Percentiles rank a stretch among this genome's conserved stretches.
phyloP scores from a whole-genome alignment of 192 early-diverging fungal genomes.

The Entomortierella chlamydospora region DNA sequence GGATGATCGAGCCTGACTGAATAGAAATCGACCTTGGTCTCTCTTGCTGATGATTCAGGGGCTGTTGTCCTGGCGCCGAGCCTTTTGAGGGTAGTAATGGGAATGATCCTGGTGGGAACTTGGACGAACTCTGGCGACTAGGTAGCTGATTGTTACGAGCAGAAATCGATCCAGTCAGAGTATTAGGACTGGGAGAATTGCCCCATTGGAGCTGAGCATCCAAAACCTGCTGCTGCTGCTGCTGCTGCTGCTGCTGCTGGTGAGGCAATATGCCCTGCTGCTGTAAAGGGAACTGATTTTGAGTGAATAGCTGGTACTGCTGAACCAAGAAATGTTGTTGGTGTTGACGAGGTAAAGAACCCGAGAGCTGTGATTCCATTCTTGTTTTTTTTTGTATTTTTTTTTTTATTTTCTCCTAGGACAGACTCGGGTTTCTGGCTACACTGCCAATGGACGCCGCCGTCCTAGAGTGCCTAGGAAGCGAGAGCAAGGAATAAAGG shows the following conservation, averaged over 20 bases:
- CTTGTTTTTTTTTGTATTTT: too few relatives aligned
- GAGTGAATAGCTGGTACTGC: conserved; percentile 9
- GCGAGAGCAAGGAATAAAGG: not conserved
- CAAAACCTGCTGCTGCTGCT: too few relatives aligned
- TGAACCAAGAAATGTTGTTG: not conserved
- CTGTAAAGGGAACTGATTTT: conserved; percentile 22
- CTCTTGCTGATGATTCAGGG: conserved; percentile 16
- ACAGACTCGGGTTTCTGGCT: not conserved
- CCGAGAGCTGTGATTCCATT: conserved; percentile 26
- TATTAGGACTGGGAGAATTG: not conserved
- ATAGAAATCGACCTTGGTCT: conserved; percentile 6
- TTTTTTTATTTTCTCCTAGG: not conserved
- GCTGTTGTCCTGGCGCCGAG: conserved; percentile 15
- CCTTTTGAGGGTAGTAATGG: not conserved
- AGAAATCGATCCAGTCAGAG: conserved; percentile 7
- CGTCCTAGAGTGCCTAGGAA: not conserved
- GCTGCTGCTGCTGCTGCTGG: conserved; percentile 32
- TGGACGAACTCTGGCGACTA: conserved; percentile 20
- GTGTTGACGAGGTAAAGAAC: conserved; percentile 19
- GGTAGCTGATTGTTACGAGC: conserved; percentile 9
- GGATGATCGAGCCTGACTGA: not conserved
- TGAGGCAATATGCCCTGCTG: conserved; percentile 13
- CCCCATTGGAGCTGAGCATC: conserved; percentile 5
- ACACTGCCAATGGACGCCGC: not conserved
- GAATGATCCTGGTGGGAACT: conserved; percentile 2